Conservation (phyloP, 805 yeast species). For the Kuraishia floccosa region DNA sequence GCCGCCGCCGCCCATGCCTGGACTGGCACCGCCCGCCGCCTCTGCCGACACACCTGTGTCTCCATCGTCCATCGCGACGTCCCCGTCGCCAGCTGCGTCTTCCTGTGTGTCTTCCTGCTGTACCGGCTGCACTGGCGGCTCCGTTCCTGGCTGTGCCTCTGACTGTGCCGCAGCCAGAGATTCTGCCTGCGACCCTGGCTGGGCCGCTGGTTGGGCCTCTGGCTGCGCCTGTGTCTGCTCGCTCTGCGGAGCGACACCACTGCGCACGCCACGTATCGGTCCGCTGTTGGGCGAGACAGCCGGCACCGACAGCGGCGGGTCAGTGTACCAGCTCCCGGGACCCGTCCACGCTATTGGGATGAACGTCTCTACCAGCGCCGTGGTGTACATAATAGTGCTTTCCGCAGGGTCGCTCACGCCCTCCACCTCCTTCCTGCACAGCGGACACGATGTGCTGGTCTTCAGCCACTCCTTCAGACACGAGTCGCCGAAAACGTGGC, state of each 20-base stretch:
- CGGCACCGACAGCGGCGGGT: slow-evolving; percentile 2
- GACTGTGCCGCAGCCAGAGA: slow-evolving; percentile 15
- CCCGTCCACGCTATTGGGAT: slow-evolving; percentile 19
- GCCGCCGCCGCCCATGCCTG: too few relatives aligned
- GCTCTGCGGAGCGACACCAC: not conserved
- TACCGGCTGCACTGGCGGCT: not conserved
- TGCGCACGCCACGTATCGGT: not conserved
- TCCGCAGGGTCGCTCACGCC: slow-evolving; percentile 11
- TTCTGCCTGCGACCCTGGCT: not conserved
- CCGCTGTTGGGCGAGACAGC: not conserved
- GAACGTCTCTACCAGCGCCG: slow-evolving; percentile 17
- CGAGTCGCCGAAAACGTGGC: slow-evolving; percentile 69
- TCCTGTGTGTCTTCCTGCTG: not conserved
- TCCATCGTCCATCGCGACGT: too few relatives aligned
- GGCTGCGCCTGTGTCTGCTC: slow-evolving; percentile 13
- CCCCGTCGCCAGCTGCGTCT: too few relatives aligned
- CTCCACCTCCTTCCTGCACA: slow-evolving; percentile 53
- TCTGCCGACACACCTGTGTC: not conserved
- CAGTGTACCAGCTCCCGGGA: slow-evolving; percentile 3
- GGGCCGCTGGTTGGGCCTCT: not conserved
- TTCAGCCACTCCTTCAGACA: slow-evolving; percentile 77
- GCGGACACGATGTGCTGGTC: slow-evolving; percentile 65
- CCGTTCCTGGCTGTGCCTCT: slow-evolving; percentile 9
- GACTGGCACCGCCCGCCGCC: too few relatives aligned
- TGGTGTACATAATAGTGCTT: slow-evolving; percentile 11